These are phyloP conservation scores for Pestalotiopsis sp. DNA, from an alignment of 2,329 filamentous ascomycete species.

Conservation along the genomic window DNA sequence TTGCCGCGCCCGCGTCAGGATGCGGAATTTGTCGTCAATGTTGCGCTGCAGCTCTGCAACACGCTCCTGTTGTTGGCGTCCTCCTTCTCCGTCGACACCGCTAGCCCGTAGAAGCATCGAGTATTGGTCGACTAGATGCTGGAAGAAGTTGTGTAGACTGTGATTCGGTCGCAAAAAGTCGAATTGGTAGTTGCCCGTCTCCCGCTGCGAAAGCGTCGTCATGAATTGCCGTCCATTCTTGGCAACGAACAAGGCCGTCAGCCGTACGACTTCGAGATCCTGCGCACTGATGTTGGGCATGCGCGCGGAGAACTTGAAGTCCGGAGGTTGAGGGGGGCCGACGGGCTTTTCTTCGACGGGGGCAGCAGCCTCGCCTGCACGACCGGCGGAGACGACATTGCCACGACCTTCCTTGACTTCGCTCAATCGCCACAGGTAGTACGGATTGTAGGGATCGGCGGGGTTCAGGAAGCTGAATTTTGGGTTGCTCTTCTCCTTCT, in stretches of 20 bases:
- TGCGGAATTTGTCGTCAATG: slow-evolving; percentile 75
- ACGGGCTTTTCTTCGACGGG: slow-evolving; percentile 67
- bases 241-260: slow-evolving; percentile 90
- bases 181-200: slow-evolving; percentile 91
- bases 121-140: slow-evolving; percentile 91
- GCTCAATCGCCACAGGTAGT: slow-evolving; percentile 86
- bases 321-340: slow-evolving; percentile 81
- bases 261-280: slow-evolving; percentile 73
- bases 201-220: slow-evolving; percentile 85
- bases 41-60: slow-evolving; percentile 75
- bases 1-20: slow-evolving; percentile 80
- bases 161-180: slow-evolving; percentile 95
- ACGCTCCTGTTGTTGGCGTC: slow-evolving; percentile 72
- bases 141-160: slow-evolving; percentile 95
- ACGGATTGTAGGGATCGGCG: slow-evolving; percentile 82
- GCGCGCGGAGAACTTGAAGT: slow-evolving; percentile 91
- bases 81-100: slow-evolving; percentile 66
- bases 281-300: slow-evolving; percentile 98
- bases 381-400: slow-evolving; percentile 75
- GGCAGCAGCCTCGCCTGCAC: slow-evolving; percentile 63
- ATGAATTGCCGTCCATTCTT: slow-evolving; percentile 92
- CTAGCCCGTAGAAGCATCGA: slow-evolving; percentile 73
- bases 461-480: slow-evolving; percentile 87
- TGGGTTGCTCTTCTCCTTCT: slow-evolving; percentile 82
- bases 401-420: slow-evolving; percentile 86